Base-by-base conservation (phyloP, 441 rosid species). In the Aquilaria agallochum region DNA sequence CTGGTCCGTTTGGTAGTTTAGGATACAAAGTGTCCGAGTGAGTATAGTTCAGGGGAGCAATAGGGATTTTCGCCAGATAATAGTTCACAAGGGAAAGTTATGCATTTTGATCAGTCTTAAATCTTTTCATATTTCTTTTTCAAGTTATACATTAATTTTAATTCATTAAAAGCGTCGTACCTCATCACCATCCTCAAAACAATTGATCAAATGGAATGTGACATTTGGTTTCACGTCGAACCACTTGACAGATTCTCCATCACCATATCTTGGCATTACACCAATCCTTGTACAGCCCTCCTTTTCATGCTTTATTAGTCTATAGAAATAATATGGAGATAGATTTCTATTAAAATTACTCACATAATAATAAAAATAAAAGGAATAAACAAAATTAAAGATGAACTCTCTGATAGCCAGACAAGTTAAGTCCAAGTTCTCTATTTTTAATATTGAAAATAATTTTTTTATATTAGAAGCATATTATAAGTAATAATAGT, bases 251-350 rank as follows among this genome's bases (percentile, higher is more conserved):
- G 76, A 73, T 31, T 73, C 66, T 40, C 58, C 58, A 31, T 68
- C 74, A 1, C 80, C 79, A 9, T 70, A 76, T 3, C 74, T 78
- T 3, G 74, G 80, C 73, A 79, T 70, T 12, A 76, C 53, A 2
- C 80, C 80, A 4, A 79, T 70, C 69, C 76, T 76, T 0, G 76
- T 68, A 9, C 30, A 54, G 14, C 50, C 71, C 56, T 66, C 58
- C 56, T 68, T 61, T 27, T 73, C 33, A 27, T 52, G 68, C 53
- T 32, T 53, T 30, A 79, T 12, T 5, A 79, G 59, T 31, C 78
- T 75, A 15, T 20, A 60, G 20, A 20, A 20, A 20, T 20, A 20
- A 20, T 20, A 20, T 20, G 20, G 20, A 20, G 20, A 1, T 20
- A 20, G 20, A 20, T 20, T 20, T 20, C 20, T 11, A 33, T 11